Base-by-base conservation (phyloP, 768 basidiomycete genomes). In the Calocybe cyanea region DNA sequence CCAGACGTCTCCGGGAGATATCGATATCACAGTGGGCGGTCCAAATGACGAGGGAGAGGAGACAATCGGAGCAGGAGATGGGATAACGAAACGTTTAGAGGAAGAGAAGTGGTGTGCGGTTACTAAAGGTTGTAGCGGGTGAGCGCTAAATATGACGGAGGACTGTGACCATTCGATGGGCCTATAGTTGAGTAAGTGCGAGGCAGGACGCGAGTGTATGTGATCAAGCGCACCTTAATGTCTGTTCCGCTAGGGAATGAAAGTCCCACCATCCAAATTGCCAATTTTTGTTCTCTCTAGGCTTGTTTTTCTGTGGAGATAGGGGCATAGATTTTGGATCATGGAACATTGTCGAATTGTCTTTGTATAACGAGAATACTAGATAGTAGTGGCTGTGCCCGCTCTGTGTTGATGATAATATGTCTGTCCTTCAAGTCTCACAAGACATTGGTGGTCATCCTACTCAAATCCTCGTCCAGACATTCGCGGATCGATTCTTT, bases 391-490 rank as follows among this genome's bases (percentile, higher is more conserved):
- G 52, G 51, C 50, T 47, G 51, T 53, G 49, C 42, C 21, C 10
- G 23, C 19, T 37, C 19, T 51, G 15, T 35, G 40, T 7, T 33
- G 37, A 11, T 9, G 4, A 30, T 20, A 5, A 21, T 35, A 57
- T 75, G 42, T 66, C 74, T 23, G 67, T 76, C 15, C 72, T 72
- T 13, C 82, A 84, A 47, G 63, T 73, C 18, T 72, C 75, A 7
- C 68, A 74, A 31, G 59, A 71, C 4, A 56, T 93, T 9, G 60
- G 77, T 35, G 86, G 79, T 10, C 64, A 72, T 10, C 64, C 60
- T 14, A 96, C 91, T 2, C 83, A 94, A 44, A 66, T 96, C 13
- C 53, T 93, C 36, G 60, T 94, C 6, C 92, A 96, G 57, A 69
- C 71, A 0, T 98, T 81, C 60, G 76, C 78, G 43, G 94, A 97